Percentiles rank a stretch among this genome's conserved stretches.
Evolutionary conservation across 1,284 basidiomycete genomes (phyloP).

Genomic region (Irpex rosettiformis): DNA sequence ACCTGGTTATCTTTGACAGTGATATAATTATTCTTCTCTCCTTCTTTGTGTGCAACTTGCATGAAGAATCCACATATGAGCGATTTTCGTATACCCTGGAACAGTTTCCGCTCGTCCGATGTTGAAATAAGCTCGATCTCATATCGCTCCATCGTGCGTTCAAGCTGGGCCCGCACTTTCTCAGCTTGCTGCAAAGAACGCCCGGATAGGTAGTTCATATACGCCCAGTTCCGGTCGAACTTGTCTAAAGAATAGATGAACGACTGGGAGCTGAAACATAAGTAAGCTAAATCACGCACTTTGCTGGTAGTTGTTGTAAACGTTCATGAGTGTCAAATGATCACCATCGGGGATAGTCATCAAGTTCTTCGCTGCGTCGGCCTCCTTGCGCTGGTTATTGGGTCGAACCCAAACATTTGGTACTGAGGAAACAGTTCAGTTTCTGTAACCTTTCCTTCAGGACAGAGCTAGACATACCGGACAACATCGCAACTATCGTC

Average conservation of each 20-base stretch:
- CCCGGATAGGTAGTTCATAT: constrained; percentile 87
- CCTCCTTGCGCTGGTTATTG: constrained; percentile 82
- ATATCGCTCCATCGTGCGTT: constrained; percentile 92
- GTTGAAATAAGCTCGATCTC: constrained; percentile 83
- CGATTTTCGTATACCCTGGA: constrained; percentile 78
- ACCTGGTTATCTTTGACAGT: constrained; percentile 96
- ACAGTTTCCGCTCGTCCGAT: constrained; percentile 76
- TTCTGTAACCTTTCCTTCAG: background rate
- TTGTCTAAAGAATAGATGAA: constrained; percentile 46
- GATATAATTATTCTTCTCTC: constrained; percentile 82
- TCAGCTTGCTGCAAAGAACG: constrained; percentile 90
- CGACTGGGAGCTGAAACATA: background rate
- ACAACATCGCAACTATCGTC: constrained; percentile 95
- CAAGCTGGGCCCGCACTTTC: constrained; percentile 91
- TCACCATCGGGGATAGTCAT: constrained; percentile 94
- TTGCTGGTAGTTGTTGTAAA: constrained; percentile 90
- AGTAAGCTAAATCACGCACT: constrained; percentile 46
- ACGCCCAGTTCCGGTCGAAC: constrained; percentile 86
- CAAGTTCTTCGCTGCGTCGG: constrained; percentile 88
- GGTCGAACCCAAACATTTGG: constrained; percentile 95
- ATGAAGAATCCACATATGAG: constrained; percentile 97
- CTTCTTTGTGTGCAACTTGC: constrained; percentile 96
- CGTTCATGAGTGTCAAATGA: constrained; percentile 92
- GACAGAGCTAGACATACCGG: constrained; percentile 47
- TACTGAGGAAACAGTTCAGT: constrained; percentile 41